A percentile compares a stretch with the other conserved stretches of the same genome.
phyloP scores from a whole-genome alignment of 192 early-diverging fungal species.

The Coemansia sp. region DNA sequence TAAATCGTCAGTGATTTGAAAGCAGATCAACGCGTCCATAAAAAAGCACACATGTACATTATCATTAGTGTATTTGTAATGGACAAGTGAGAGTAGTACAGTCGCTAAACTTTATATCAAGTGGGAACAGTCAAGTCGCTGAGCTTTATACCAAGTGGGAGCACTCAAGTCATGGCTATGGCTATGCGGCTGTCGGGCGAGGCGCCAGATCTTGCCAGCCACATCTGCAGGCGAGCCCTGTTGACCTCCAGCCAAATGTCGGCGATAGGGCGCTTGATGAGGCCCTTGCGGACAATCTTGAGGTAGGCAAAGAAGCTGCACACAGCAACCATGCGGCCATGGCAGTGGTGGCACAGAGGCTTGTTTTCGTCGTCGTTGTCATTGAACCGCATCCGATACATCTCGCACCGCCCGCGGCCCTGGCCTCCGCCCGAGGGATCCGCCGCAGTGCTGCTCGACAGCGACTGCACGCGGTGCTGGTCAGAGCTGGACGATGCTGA shows the following conservation, averaged over 20 bases:
- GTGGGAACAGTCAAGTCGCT: too few species aligned
- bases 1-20: neutral
- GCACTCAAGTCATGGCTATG: conserved; percentile 13
- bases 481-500: conserved; percentile 2
- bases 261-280: conserved; percentile 52
- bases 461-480: conserved; percentile 15
- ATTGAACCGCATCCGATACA: conserved; percentile 51
- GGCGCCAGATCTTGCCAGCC: conserved; percentile 49
- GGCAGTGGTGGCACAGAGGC: conserved; percentile 45
- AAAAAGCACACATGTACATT: neutral
- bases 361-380: conserved; percentile 52
- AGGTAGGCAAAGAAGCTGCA: conserved; percentile 58
- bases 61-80: neutral
- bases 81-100: neutral
- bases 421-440: neutral
- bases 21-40: neutral
- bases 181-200: conserved; percentile 40
- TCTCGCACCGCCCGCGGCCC: conserved; percentile 17
- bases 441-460: neutral
- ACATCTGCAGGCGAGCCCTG: conserved; percentile 51
- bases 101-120: neutral
- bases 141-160: too few species aligned
- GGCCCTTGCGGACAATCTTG: conserved; percentile 48
- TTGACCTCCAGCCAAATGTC: conserved; percentile 58
- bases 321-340: conserved; percentile 49